Evolutionary conservation across 139 green algal genomes (phyloP), one percentile per base, ranked within the genome.

Genomic region (Micromonas pusilla): DNA sequence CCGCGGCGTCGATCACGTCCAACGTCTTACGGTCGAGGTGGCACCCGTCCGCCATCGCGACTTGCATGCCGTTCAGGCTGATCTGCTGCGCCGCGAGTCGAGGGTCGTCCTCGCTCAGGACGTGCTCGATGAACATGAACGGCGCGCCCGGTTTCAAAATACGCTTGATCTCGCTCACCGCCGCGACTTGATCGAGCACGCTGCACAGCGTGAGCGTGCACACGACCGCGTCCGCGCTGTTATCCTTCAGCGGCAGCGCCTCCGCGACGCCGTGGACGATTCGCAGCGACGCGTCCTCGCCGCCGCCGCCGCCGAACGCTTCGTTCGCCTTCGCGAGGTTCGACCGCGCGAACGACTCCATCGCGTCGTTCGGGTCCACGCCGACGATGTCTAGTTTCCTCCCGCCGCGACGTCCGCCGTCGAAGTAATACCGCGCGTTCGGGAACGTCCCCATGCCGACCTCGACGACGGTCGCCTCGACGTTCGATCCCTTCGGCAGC

Each of bases 351-450:
- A 52, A 78, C 19, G 52, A 3, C 31, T 33, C n/a, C 72, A 78
- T 78, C 19, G 32, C n/a, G 1, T 78, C 72, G 34, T 78, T 78
- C 53, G 72, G 72, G 9, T 78, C 72, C 1, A 78, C 21, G 1
- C 52, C 52, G 25, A 70, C 31, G 1, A 78, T 6, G 32, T 78
- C 72, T 21, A 78, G 26, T 25, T 5, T 57, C 31, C 16, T 21
- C 3, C 3, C n/a, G n/a, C 32, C 32, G 2, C 25, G 26, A 21
- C 39, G 45, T 13, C n/a, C 26, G 54, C 72, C 25, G 28, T 52
- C 25, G 26, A 66, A 37, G 57, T 66, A 70, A 3, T 52, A 78
- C 1, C 34, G 19, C 20, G 52, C 53, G 5, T 78, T 78, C 26
- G 72, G 72, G 31, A 37, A 70, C 2, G 52, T 78, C 25, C 72